A percentile compares a stretch with the other conserved stretches of the same genome.
Evolutionary conservation across 768 basidiomycete genomes (phyloP).

Genomic region (Glaciozyma martinii): DNA sequence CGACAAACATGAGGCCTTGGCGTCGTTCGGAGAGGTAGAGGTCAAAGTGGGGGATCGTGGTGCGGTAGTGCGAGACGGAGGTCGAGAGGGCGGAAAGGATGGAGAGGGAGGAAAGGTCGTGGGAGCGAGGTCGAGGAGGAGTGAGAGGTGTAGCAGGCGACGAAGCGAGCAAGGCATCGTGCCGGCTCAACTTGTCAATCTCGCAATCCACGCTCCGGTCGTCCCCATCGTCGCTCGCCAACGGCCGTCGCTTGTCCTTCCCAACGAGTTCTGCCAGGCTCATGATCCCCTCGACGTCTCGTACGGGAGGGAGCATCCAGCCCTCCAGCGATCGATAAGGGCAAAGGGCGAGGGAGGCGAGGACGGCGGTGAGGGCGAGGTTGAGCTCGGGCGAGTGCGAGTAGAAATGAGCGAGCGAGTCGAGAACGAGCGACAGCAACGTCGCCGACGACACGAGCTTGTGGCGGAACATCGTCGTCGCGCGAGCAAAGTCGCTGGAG

Average conservation of each 20-base stretch:
- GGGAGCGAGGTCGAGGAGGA: background rate
- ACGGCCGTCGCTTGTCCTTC: background rate
- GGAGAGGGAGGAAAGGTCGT: constrained; percentile 43
- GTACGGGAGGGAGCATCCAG: constrained; percentile 58
- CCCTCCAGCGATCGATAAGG: constrained; percentile 77
- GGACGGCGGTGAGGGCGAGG: constrained; percentile 71
- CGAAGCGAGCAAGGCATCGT: constrained; percentile 37
- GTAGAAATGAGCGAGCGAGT: constrained; percentile 68
- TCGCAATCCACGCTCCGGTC: constrained; percentile 71
- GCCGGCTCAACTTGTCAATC: constrained; percentile 58
- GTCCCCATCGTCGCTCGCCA: constrained; percentile 53
- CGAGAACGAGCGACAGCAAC: constrained; percentile 60
- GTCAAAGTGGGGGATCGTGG: constrained; percentile 68
- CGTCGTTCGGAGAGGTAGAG: constrained; percentile 72
- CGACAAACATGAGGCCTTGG: constrained; percentile 79
- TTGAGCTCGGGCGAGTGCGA: constrained; percentile 77
- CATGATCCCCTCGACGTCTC: background rate
- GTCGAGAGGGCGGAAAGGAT: constrained; percentile 70
- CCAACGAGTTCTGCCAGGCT: background rate
- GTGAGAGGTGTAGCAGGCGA: background rate
- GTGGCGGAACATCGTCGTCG: constrained; percentile 42
- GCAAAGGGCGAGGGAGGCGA: constrained; percentile 72
- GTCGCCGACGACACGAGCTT: constrained; percentile 70
- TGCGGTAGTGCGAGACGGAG: constrained; percentile 72
- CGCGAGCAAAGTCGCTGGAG: constrained; percentile 7